Evolutionary conservation across 2,329 filamentous ascomycete species (phyloP), one percentile per base, ranked within the genome.

Genomic region (Fusarium metavorans): DNA sequence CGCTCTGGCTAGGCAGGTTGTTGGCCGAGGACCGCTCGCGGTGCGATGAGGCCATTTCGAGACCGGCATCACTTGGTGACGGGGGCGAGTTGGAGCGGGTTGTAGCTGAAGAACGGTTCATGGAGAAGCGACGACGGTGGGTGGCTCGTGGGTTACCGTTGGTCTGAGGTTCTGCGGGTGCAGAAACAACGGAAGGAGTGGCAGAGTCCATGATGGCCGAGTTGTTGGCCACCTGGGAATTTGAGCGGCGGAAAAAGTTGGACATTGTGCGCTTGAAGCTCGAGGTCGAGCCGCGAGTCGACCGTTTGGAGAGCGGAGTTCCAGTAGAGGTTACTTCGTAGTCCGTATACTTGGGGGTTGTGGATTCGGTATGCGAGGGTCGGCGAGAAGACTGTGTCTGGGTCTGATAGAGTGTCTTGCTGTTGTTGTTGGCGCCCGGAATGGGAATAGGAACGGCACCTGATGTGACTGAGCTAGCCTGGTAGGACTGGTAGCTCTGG

Each of bases 261-360:
- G 87, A 86, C 84, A 88, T 86, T 59, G 85, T 87, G 71, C 85
- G 85, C 71, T 83, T 86, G 78, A 88, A 85, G 70, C 83, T 86
- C 32, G 81, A 81, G n/a, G 84, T 83, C 35, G 83, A 85, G 30
- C 83, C 82, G 66, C 85, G 84, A 6, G 84, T 84, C 48, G 83
- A 83, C 43, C 84, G 83, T 56, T 84, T 83, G 14, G 82, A 80
- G 18, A 84, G 80, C 16, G 83, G 81, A 77, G 71, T 68, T 34
- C 68, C 77, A 67, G 71, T 73, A 10, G 74, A 67, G 32, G 69
- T 66, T 14, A 67, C 62, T 50, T 81, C 78, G 59, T 75, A 73
- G 23, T 78, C 75, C 48, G 73, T 68, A 50, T 78, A 70, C 66
- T 70, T 77, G 5, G 80, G 72, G 4, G 80, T 76, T 18, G 73